A percentile compares a stretch with the other conserved stretches of the same genome.
Evolutionary conservation across 257 asterid species (phyloP).

Genomic region (Solanum pennellii): DNA sequence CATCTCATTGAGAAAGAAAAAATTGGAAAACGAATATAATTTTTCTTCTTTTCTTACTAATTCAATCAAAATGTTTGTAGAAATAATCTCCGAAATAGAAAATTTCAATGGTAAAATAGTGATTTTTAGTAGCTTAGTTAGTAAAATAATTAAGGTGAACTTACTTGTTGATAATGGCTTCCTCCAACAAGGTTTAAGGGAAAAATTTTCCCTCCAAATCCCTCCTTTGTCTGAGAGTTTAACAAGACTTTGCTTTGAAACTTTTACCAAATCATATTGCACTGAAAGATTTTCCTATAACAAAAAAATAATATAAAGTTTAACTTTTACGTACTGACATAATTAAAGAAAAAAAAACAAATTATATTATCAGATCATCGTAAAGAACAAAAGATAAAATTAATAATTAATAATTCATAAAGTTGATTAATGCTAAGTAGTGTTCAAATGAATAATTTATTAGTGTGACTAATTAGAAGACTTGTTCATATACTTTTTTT

Average conservation of each 20-base stretch:
- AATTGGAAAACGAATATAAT: too few species aligned
- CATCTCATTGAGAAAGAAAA: neutral
- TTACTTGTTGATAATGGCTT: constrained; percentile 22
- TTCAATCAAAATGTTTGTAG: too few species aligned
- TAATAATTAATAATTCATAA: neutral
- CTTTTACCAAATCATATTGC: constrained; percentile 13
- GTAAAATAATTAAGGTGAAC: neutral
- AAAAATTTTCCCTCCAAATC: constrained; percentile 14
- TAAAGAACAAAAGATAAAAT: neutral
- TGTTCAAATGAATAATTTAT: neutral
- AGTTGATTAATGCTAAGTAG: neutral
- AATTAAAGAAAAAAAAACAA: neutral
- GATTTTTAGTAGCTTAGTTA: too few species aligned
- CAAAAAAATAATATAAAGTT: neutral
- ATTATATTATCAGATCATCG: neutral
- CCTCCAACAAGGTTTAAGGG: constrained; percentile 40
- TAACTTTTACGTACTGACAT: neutral
- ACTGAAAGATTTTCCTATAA: neutral
- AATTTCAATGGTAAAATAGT: too few species aligned
- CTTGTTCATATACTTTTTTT: neutral
- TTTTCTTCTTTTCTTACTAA: neutral
- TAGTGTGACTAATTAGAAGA: neutral
- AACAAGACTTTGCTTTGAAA: constrained; percentile 13
- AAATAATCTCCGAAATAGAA: too few species aligned
- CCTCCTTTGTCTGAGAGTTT: constrained; percentile 7